These are phyloP conservation scores for Aspergillus aculeatus DNA, from an alignment of 2,329 filamentous ascomycete species.

Conservation along the genomic window DNA sequence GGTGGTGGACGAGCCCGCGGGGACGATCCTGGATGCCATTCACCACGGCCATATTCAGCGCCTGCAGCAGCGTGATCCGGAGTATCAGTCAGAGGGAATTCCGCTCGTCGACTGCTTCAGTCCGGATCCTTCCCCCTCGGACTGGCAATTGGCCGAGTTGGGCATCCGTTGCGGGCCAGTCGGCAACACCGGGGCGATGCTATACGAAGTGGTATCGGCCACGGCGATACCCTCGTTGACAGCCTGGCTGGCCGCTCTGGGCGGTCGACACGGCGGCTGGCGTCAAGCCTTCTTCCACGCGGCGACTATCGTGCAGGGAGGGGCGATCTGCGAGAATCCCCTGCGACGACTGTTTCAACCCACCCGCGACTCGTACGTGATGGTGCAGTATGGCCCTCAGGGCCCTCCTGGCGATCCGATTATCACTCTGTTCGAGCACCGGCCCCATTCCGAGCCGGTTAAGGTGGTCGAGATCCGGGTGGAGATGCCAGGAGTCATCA, in stretches of 20 bases:
- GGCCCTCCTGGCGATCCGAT: neutral
- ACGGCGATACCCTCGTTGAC: constrained; percentile 3
- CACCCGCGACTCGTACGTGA: neutral
- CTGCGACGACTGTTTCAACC: constrained; percentile 2
- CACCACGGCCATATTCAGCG: neutral
- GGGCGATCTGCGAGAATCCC: neutral
- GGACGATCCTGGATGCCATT: neutral
- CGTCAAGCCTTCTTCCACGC: constrained; percentile 1
- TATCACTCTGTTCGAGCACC: neutral
- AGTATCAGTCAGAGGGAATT: too few relatives aligned
- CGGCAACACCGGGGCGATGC: too few relatives aligned
- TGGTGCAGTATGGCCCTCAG: neutral
- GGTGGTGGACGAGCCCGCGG: neutral
- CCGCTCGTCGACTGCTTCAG: too few relatives aligned
- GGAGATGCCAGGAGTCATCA: neutral
- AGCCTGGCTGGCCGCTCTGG: constrained; percentile 1
- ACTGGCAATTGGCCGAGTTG: too few relatives aligned
- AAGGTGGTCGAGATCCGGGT: neutral
- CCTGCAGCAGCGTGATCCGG: too few relatives aligned
- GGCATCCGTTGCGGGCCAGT: too few relatives aligned
- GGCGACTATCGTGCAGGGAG: constrained; percentile 1
- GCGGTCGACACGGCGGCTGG: constrained; percentile 4
- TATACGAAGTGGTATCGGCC: too few relatives aligned
- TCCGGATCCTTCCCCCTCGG: too few relatives aligned
- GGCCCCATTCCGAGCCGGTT: neutral